phyloP scores from a whole-genome alignment of 2,329 filamentous ascomycete genomes.

The Grosmannia clavigera region DNA sequence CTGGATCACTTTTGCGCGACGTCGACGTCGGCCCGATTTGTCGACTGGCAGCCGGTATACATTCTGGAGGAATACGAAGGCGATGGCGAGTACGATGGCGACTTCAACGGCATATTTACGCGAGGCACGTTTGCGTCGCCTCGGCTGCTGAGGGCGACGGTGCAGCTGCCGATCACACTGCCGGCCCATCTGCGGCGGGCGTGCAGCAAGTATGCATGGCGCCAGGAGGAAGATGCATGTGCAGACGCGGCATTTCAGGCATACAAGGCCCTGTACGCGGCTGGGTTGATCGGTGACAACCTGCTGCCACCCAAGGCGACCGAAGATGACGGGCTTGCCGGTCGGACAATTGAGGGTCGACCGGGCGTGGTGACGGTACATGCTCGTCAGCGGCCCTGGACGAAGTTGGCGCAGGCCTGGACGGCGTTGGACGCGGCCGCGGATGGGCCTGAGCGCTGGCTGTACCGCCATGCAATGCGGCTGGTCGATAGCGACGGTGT shows the following conservation, averaged over 20 bases:
- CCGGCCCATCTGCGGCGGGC: slow-evolving; percentile 46
- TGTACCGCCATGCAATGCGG: slow-evolving; percentile 20
- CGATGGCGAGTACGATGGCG: slow-evolving; percentile 6
- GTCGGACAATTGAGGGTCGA: slow-evolving; percentile 25
- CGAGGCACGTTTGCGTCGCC: background rate
- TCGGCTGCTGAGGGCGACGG: slow-evolving; percentile 37
- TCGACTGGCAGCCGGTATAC: slow-evolving; percentile 58
- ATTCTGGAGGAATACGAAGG: slow-evolving; percentile 26
- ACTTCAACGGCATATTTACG: too few relatives aligned
- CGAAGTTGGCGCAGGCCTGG: slow-evolving; percentile 30
- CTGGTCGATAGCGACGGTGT: slow-evolving; percentile 22
- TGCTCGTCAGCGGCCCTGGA: slow-evolving; percentile 34
- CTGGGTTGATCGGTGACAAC: slow-evolving; percentile 64
- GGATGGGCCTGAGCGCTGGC: background rate
- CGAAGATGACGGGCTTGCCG: slow-evolving; percentile 11
- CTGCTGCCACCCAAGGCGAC: slow-evolving; percentile 48
- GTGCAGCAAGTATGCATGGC: slow-evolving; percentile 46
- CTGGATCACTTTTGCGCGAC: slow-evolving; percentile 69
- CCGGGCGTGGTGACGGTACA: slow-evolving; percentile 23
- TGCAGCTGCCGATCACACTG: slow-evolving; percentile 60
- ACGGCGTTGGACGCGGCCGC: background rate
- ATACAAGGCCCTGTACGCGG: slow-evolving; percentile 56
- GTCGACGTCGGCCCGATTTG: slow-evolving; percentile 44
- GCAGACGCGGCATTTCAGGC: slow-evolving; percentile 79
- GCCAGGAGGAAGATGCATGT: slow-evolving; percentile 56